A percentile compares a stretch with the other conserved stretches of the same genome.
phyloP scores from a whole-genome alignment of 2,329 filamentous ascomycete species.

The Chlorencoelia australis region DNA sequence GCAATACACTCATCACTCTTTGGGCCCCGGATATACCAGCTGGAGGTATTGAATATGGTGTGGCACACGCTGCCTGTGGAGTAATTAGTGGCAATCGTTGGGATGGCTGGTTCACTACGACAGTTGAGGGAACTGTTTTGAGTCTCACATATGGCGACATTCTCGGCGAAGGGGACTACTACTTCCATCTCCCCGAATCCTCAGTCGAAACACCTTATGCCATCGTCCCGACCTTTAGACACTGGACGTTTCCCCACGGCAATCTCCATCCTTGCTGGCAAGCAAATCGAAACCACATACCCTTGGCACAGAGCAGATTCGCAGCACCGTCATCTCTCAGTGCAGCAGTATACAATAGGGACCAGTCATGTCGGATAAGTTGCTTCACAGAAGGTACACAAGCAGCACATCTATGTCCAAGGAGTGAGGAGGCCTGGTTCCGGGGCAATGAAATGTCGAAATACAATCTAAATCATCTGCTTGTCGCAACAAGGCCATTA shows the following conservation, averaged over 20 bases:
- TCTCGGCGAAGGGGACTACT: conserved; percentile 8
- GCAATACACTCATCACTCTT: conserved; percentile 10
- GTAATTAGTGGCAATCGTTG: conserved; percentile 11
- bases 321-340: no score
- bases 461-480: no score
- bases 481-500: no score
- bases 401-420: no score
- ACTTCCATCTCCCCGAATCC: conserved; percentile 9
- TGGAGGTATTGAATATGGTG: conserved; percentile 10
- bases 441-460: no score
- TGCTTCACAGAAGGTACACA: no score
- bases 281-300: no score
- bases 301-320: no score
- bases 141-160: conserved; percentile 5
- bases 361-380: no score
- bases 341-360: no score
- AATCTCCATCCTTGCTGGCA: conserved; percentile 7
- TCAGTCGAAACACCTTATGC: conserved; percentile 6
- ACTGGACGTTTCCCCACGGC: conserved; percentile 12
- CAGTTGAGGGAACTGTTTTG: conserved; percentile 3
- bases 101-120: conserved; percentile 4
- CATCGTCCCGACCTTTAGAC: conserved; percentile 9
- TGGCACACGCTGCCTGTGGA: conserved; percentile 8
- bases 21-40: conserved; percentile 7
- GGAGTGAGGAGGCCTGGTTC: no score